phyloP scores from a whole-genome alignment of 2,329 filamentous ascomycete genomes.

The Arthroderma uncinatum region DNA sequence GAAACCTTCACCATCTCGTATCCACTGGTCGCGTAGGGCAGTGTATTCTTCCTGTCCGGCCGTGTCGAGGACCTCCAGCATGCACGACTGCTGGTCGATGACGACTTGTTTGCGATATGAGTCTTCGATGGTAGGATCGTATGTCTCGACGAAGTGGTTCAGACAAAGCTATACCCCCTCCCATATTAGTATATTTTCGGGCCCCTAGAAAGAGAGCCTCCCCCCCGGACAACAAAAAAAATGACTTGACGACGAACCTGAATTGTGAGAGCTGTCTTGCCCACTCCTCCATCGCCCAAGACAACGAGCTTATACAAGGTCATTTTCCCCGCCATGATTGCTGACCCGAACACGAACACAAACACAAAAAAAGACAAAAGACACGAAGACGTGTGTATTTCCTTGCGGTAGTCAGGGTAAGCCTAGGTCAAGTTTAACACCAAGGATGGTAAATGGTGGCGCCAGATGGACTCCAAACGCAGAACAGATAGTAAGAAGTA shows the following conservation, averaged over 20 bases:
- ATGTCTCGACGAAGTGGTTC: constrained; percentile 93
- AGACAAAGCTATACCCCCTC: constrained; percentile 59
- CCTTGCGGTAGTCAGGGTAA: background rate
- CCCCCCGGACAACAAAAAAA: background rate
- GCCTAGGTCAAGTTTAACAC: background rate
- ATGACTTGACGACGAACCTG: no score
- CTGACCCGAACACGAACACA: background rate
- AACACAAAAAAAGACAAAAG: background rate
- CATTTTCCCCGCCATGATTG: constrained; percentile 79
- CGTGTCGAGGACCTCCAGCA: constrained; percentile 92
- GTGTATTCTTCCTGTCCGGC: constrained; percentile 98
- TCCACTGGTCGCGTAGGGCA: constrained; percentile 93
- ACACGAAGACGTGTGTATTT: background rate
- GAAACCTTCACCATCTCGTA: constrained; percentile 93
- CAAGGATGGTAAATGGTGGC: background rate
- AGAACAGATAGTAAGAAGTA: background rate
- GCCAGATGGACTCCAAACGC: background rate
- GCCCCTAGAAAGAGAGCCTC: background rate
- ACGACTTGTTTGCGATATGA: constrained; percentile 81
- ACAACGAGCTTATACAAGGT: constrained; percentile 89
- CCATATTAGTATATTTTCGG: constrained; percentile 9
- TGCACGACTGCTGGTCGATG: constrained; percentile 78
- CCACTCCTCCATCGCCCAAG: constrained; percentile 84
- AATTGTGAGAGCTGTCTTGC: constrained; percentile 88
- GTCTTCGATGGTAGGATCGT: constrained; percentile 80